These are phyloP conservation scores for Rostrohypoxylon terebratum DNA, from an alignment of 495 filamentous ascomycete species.

Conservation along the genomic window DNA sequence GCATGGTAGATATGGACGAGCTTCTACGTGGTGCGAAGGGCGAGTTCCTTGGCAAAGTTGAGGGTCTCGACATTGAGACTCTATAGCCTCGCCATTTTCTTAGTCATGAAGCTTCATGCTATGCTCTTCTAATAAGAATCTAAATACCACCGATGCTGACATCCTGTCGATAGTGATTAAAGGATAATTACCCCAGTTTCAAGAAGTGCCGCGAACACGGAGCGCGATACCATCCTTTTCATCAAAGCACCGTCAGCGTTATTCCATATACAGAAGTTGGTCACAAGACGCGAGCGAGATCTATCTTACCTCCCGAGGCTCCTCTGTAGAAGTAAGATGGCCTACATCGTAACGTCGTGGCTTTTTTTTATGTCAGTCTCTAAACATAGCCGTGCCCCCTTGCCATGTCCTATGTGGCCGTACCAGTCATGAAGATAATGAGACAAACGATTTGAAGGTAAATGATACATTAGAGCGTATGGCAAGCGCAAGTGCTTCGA, in stretches of 20 bases:
- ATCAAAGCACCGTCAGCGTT: no score
- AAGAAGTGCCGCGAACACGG: no score
- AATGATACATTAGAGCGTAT: neutral
- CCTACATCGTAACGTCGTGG: no score
- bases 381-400: no score
- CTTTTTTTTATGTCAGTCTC: no score
- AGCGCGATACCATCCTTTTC: no score
- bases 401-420: no score
- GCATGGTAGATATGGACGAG: conserved; percentile 83
- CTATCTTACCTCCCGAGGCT: no score
- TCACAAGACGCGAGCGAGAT: no score
- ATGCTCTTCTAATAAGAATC: neutral
- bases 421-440: no score
- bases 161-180: neutral
- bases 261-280: no score
- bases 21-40: conserved; percentile 71
- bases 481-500: neutral
- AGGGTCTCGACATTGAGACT: conserved; percentile 55
- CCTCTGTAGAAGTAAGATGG: no score
- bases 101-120: neutral
- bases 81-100: conserved; percentile 21
- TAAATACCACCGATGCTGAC: neutral
- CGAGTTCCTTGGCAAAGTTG: conserved; percentile 57
- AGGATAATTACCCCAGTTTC: neutral
- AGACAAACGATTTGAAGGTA: neutral